Percentiles rank a stretch among this genome's conserved stretches.
phyloP scores from a whole-genome alignment of 306 rosid genomes.

The Elaeagnus macrophylla region DNA sequence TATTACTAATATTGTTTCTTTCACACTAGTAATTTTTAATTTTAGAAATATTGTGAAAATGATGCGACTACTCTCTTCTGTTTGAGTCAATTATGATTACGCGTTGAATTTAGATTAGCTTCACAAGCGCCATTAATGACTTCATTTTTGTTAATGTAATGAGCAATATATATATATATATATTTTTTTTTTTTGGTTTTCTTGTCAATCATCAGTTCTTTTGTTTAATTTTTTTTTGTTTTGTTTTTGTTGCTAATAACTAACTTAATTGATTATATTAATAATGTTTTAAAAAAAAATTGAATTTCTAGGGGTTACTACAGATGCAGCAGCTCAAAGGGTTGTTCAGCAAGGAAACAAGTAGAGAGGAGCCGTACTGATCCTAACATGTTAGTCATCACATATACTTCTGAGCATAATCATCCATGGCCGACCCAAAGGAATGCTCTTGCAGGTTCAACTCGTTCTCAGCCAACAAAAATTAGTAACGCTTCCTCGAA shows the following conservation, averaged over 20 bases:
- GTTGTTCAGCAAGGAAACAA: constrained; percentile 87
- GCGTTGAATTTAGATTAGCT: too few relatives aligned
- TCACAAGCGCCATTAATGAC: too few relatives aligned
- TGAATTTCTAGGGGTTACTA: constrained; percentile 60
- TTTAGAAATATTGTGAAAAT: too few relatives aligned
- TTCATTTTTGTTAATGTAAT: neutral
- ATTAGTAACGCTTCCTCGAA: constrained; percentile 17
- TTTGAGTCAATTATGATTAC: too few relatives aligned
- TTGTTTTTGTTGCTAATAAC: too few relatives aligned
- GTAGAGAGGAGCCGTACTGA: constrained; percentile 86
- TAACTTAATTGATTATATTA: constrained; percentile 1
- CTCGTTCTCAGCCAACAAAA: constrained; percentile 58
- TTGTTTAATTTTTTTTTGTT: too few relatives aligned
- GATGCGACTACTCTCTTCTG: too few relatives aligned
- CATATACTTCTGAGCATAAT: constrained; percentile 92
- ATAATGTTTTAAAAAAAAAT: constrained; percentile 10
- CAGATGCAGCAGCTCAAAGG: constrained; percentile 94
- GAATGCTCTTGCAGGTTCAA: constrained; percentile 84
- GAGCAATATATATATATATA: neutral
- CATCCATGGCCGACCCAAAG: constrained; percentile 99
- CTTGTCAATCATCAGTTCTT: constrained; percentile 4
- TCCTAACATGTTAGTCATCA: constrained; percentile 89
- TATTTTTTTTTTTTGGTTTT: constrained; percentile 1
- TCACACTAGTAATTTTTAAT: too few relatives aligned
- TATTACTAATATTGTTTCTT: too few relatives aligned